Evolutionary conservation across 169 alveolate species (phyloP).

Genomic region (Plasmodium yoelii): DNA sequence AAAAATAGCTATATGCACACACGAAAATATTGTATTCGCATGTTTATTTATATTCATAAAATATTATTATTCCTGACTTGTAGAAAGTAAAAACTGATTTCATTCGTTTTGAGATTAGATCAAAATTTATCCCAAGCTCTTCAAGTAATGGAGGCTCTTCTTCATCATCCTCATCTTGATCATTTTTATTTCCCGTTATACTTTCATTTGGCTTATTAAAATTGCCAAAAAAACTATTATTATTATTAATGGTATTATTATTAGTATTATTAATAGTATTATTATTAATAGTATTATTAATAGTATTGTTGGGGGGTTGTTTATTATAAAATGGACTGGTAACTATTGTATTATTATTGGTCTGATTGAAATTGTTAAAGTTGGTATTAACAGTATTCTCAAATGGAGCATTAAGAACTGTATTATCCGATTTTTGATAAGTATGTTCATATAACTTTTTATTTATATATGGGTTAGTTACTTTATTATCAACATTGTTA

Average conservation of each 20-base stretch:
- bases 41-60: background rate
- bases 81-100: slow-evolving; percentile 70
- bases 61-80: slow-evolving; percentile 16
- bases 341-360: slow-evolving; percentile 7
- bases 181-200: background rate
- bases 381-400: slow-evolving; percentile 16
- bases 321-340: slow-evolving; percentile 39
- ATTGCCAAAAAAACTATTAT: background rate
- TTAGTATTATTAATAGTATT: background rate
- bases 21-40: background rate
- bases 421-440: slow-evolving; percentile 8
- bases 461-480: slow-evolving; percentile 26
- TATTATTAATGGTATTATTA: background rate
- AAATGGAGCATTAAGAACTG: slow-evolving; percentile 42
- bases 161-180: slow-evolving; percentile 64
- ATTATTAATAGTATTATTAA: background rate
- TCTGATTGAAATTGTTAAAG: background rate
- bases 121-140: slow-evolving; percentile 81
- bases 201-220: slow-evolving; percentile 6
- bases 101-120: slow-evolving; percentile 77
- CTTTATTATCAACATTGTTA: slow-evolving; percentile 8
- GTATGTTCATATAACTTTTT: slow-evolving; percentile 46
- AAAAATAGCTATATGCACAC: background rate
- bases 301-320: background rate
- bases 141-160: slow-evolving; percentile 78